Base-by-base conservation (phyloP, 2,329 filamentous ascomycete genomes). In the Cytospora piceicola region DNA sequence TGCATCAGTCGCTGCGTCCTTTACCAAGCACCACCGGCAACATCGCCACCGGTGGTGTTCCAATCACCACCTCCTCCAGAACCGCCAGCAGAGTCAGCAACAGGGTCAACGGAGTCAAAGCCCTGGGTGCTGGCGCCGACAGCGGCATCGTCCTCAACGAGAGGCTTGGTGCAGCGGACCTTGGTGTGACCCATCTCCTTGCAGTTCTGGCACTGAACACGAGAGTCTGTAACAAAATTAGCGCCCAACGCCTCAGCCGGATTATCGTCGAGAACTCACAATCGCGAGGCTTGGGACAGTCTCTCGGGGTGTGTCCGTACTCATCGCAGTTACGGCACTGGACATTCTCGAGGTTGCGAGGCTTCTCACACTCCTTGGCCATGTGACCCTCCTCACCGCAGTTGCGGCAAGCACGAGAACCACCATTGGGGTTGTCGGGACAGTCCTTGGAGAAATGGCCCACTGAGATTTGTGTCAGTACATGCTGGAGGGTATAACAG, bases 381-480 rank as follows among this genome's bases (percentile, higher is more conserved):
- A 81, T 83, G 71, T 91, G 88, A 3, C 88, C 88, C 66, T 81
- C 79, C 69, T 85, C 81, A 20, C 85, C 79, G 68, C 89, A 91
- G 74, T 84, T 79, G 68, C 84, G 85, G 77, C 85, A 88, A 32
- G 75, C 80, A 73, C 81, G 74, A 69, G 80, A 80, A 73, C 82
- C 79, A 66, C 85, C 84, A 64, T 82, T 87, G 74, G 87, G 46
- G n/a, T 49, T 49, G 46, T 49, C 79, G 32, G 89, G 87, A 72
- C 88, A 91, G 72, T 90, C 88, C 51, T 81, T 81, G 39, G 83
- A 81, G 71, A 87, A 87, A 71, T 91, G 88, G 3, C 88, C 88
- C 63, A 77, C 82, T 88, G 63, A 24, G 69, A 49, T 53, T 22
- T 6, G 66, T 32, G 51, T 60, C 14, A 64, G 59, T 32, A 7